Conservation (phyloP, 202 grass and related monocot species). For the Cymbopogon flexuosus region DNA sequence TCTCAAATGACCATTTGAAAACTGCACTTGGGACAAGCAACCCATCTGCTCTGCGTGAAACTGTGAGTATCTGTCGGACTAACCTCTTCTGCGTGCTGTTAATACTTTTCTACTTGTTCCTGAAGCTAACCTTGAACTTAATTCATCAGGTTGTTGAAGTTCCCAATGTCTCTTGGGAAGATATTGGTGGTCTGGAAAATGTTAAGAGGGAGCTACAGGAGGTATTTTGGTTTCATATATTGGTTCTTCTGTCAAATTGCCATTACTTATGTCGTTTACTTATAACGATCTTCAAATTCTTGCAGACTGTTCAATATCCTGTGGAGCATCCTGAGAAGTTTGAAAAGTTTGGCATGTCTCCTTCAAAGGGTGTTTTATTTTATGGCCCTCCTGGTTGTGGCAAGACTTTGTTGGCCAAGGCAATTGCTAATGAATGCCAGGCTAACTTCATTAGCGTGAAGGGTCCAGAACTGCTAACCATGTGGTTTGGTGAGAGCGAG, state of each 20-base stretch:
- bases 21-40: constrained; percentile 84
- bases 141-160: constrained; percentile 87
- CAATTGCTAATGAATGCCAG: constrained; percentile 94
- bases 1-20: constrained; percentile 91
- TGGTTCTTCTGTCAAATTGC: too few relatives aligned
- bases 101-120: neutral
- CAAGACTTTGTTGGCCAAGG: constrained; percentile 88
- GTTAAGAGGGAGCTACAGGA: constrained; percentile 91
- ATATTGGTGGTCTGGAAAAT: constrained; percentile 87
- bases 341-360: constrained; percentile 81
- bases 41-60: constrained; percentile 93
- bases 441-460: constrained; percentile 83
- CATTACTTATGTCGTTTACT: too few relatives aligned
- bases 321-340: constrained; percentile 76
- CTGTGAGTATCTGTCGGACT: constrained; percentile 37
- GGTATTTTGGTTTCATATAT: neutral
- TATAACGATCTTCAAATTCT: too few relatives aligned
- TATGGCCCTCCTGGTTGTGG: constrained; percentile 93
- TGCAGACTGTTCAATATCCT: constrained; percentile 66
- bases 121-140: constrained; percentile 1
- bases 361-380: constrained; percentile 82
- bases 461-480: constrained; percentile 69
- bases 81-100: neutral
- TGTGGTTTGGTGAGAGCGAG: constrained; percentile 83
- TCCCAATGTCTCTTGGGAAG: constrained; percentile 86